A percentile compares a stretch with the other conserved stretches of the same genome.
These are phyloP conservation scores for Alloteropsis angusta DNA, from an alignment of 202 grass and related monocot genomes.

Conservation along the genomic window DNA sequence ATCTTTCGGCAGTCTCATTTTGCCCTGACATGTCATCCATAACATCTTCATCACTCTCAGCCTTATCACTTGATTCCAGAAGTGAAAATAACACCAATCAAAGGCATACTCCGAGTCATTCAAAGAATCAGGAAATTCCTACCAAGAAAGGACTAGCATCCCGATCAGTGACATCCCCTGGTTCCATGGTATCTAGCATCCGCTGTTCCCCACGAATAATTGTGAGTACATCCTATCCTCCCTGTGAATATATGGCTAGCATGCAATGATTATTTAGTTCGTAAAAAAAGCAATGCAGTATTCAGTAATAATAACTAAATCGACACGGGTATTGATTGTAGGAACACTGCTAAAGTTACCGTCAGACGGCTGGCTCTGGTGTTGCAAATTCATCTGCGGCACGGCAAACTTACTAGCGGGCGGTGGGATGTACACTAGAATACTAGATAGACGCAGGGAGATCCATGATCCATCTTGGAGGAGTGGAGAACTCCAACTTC, in stretches of 20 bases:
- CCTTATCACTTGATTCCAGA: conserved; percentile 19
- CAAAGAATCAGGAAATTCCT: conserved; percentile 1
- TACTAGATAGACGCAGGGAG: background rate
- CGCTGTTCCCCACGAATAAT: conserved; percentile 25
- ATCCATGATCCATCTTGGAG: conserved; percentile 21
- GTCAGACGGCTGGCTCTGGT: background rate
- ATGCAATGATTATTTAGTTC: background rate
- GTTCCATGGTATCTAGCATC: background rate
- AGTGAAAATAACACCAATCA: conserved; percentile 13
- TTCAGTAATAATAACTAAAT: background rate
- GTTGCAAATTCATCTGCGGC: background rate
- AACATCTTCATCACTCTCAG: conserved; percentile 19
- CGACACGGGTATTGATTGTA: background rate
- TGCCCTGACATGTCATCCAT: conserved; percentile 13
- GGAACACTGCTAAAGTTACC: conserved; percentile 12
- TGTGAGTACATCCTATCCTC: conserved; percentile 13
- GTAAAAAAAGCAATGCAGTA: background rate
- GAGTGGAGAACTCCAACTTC: background rate
- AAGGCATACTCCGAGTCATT: background rate
- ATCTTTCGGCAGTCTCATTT: background rate
- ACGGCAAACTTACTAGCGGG: background rate
- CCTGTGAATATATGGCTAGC: background rate
- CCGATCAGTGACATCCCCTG: background rate
- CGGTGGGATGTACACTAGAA: background rate
- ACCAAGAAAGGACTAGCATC: background rate